Percentiles rank a stretch among this genome's conserved stretches.
Conservation (phyloP, 106 monocot genomes). For the Allium cepa region DNA sequence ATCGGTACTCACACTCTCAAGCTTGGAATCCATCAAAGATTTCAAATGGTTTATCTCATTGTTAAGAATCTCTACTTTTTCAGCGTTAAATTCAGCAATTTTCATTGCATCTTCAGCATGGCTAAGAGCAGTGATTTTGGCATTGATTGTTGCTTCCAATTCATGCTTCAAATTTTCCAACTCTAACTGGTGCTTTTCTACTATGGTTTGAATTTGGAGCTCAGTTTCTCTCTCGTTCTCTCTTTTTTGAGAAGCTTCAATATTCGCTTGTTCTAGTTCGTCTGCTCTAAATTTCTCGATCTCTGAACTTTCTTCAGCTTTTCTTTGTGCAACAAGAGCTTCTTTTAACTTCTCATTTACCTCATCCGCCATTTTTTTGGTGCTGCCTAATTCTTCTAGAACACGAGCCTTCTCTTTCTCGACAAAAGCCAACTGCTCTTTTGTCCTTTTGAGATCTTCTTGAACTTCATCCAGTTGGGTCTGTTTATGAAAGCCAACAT, state of each 20-base stretch:
- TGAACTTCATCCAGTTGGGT: conserved; percentile 4
- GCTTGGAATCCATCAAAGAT: conserved; percentile 28
- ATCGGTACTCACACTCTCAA: conserved; percentile 26
- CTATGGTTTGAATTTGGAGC: conserved; percentile 6
- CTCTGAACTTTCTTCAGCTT: conserved; percentile 63
- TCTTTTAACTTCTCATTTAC: conserved; percentile 64
- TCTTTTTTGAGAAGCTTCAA: conserved; percentile 25
- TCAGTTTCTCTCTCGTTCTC: conserved; percentile 1
- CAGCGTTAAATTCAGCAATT: conserved; percentile 28
- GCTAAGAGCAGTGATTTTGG: conserved; percentile 39
- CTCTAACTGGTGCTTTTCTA: conserved; percentile 44
- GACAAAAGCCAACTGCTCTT: conserved; percentile 44
- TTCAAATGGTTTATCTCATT: conserved; percentile 48
- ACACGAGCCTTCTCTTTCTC: conserved; percentile 47
- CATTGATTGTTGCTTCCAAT: conserved; percentile 43
- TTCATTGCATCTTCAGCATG: conserved; percentile 27
- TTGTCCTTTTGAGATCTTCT: conserved; percentile 73
- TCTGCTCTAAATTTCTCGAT: conserved; percentile 68
- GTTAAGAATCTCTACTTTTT: conserved; percentile 46
- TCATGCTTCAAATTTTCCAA: conserved; percentile 45
- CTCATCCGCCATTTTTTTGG: conserved; percentile 37
- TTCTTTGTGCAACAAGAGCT: conserved; percentile 54
- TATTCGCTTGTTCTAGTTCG: conserved; percentile 71
- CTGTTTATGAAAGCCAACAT: too few relatives aligned
- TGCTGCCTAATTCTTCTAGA: conserved; percentile 50